Conservation (phyloP, 2,329 filamentous ascomycete genomes). For the Magnaporthiopsis rhizophila region DNA sequence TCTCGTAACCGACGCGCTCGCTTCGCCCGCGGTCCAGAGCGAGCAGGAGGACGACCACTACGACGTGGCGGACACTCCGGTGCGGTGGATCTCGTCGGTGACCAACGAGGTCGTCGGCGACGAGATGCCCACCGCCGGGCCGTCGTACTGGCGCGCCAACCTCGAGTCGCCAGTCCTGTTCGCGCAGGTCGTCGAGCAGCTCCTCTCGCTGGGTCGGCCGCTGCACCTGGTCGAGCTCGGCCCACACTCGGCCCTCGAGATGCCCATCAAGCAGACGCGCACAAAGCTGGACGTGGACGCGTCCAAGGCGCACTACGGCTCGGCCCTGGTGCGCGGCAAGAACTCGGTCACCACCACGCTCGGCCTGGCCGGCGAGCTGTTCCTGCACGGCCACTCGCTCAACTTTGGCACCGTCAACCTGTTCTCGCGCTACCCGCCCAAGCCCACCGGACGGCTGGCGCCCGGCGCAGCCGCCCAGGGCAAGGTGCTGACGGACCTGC, state of each 20-base stretch:
- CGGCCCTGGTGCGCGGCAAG: conserved; percentile 8
- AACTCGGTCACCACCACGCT: conserved; percentile 13
- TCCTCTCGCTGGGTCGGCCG: neutral
- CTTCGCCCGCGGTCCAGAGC: neutral
- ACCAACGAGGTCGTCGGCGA: conserved; percentile 5
- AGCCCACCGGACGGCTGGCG: too few species aligned
- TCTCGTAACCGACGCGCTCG: conserved; percentile 13
- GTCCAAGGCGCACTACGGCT: conserved; percentile 6
- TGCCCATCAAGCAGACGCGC: conserved; percentile 18
- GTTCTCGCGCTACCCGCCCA: neutral
- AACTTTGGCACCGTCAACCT: conserved; percentile 12
- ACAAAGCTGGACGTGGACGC: conserved; percentile 15
- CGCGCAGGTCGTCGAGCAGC: conserved; percentile 16
- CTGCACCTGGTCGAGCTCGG: conserved; percentile 31
- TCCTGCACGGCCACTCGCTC: conserved; percentile 4
- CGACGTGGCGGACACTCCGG: neutral
- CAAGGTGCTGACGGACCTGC: conserved; percentile 34
- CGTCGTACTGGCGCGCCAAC: conserved; percentile 27
- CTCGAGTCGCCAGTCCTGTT: conserved; percentile 26
- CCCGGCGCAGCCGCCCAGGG: conserved; percentile 12
- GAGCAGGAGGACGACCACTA: neutral
- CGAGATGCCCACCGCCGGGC: conserved; percentile 10
- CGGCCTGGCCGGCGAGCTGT: conserved; percentile 12
- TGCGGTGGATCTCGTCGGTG: conserved; percentile 17
- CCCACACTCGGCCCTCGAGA: conserved; percentile 27